A percentile compares a stretch with the other conserved stretches of the same genome.
These are phyloP conservation scores for Leishmania lainsoni DNA, from an alignment of 208 protist genomes.

Conservation along the genomic window DNA sequence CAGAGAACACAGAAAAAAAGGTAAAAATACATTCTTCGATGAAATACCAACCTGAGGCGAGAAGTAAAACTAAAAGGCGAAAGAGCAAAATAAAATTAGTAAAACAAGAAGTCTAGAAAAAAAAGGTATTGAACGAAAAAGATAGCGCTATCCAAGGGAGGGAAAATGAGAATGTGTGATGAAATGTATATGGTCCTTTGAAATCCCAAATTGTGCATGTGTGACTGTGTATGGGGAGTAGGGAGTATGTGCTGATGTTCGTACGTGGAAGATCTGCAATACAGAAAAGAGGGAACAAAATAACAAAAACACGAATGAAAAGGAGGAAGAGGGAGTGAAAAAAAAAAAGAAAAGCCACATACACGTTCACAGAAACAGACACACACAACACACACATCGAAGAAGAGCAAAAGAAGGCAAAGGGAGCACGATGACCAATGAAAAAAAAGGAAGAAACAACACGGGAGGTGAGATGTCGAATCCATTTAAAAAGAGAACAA, in stretches of 20 bases:
- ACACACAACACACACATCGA: slow-evolving; percentile 2
- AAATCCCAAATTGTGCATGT: neutral
- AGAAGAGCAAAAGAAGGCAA: slow-evolving; percentile 16
- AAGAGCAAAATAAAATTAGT: neutral
- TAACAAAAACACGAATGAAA: neutral
- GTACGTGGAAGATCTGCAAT: neutral
- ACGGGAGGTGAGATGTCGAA: slow-evolving; percentile 5
- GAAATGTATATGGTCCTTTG: neutral
- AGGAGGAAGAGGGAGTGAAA: slow-evolving; percentile 3
- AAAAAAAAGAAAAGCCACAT: slow-evolving; percentile 5
- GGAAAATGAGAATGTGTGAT: neutral
- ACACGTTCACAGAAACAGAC: neutral
- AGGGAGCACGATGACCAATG: neutral
- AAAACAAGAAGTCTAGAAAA: neutral
- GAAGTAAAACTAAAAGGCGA: neutral
- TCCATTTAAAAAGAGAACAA: slow-evolving; percentile 19
- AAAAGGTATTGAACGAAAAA: neutral
- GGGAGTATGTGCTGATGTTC: neutral
- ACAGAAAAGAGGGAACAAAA: neutral
- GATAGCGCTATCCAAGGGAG: neutral
- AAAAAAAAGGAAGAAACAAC: neutral
- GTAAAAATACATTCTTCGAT: neutral
- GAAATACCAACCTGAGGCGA: neutral
- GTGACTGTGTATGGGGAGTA: neutral
- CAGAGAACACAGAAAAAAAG: slow-evolving; percentile 4